Percentiles rank a stretch among this genome's conserved stretches.
Evolutionary conservation across 495 filamentous ascomycete species (phyloP).

Genomic region (Neurospora sp.): DNA sequence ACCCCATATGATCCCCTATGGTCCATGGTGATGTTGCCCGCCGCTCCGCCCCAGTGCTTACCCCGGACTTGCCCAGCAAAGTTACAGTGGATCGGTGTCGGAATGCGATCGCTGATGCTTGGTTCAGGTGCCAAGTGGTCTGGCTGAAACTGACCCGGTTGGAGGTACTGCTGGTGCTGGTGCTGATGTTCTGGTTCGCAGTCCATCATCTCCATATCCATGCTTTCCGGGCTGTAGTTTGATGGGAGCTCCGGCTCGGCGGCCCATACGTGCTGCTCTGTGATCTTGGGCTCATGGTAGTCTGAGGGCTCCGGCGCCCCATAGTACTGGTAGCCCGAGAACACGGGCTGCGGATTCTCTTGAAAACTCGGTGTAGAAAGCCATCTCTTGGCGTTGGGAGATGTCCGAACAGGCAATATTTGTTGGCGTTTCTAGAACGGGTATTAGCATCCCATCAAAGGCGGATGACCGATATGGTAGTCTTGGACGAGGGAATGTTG

Average conservation of each 20-base stretch:
- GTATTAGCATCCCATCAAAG: conserved; percentile 2
- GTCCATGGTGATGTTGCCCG: conserved; percentile 10
- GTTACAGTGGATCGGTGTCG: conserved; percentile 44
- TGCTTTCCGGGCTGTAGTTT: conserved; percentile 2
- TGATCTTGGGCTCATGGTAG: conserved; percentile 17
- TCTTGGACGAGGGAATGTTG: neutral
- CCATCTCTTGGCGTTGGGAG: conserved; percentile 32
- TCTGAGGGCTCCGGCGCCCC: conserved; percentile 28
- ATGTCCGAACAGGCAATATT: conserved; percentile 32
- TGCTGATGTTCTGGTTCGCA: conserved; percentile 29
- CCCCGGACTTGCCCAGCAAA: conserved; percentile 38
- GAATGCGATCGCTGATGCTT: conserved; percentile 33
- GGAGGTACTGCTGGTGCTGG: conserved; percentile 22
- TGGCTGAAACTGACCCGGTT: conserved; percentile 19
- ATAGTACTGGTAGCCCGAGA: conserved; percentile 13
- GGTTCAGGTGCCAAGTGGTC: conserved; percentile 12
- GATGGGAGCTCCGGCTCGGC: conserved; percentile 15
- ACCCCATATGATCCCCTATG: conserved; percentile 6
- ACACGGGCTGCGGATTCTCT: conserved; percentile 8
- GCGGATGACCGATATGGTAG: neutral
- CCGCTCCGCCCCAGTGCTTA: conserved; percentile 27
- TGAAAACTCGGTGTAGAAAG: conserved; percentile 21
- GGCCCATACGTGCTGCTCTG: conserved; percentile 14
- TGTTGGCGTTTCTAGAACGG: conserved; percentile 36
- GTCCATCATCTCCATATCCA: conserved; percentile 27